phyloP scores from a whole-genome alignment of 164 flowering plant species.

The Warburgia ugandensis region DNA sequence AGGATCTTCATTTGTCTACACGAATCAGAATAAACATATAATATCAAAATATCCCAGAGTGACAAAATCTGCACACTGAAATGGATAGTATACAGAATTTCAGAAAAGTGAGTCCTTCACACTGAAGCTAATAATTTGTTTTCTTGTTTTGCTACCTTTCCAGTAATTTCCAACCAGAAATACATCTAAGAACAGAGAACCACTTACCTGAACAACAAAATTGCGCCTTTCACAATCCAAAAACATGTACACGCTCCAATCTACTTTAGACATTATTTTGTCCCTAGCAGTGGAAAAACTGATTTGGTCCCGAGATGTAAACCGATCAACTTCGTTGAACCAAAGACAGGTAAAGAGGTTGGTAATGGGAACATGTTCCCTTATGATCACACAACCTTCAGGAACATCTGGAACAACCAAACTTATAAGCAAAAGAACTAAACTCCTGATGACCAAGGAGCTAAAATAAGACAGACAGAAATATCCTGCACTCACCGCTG shows the following conservation, averaged over 20 bases:
- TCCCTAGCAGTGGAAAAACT: slow-evolving; percentile 91
- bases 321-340: slow-evolving; percentile 99
- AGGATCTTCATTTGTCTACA: too few relatives aligned
- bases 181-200: too few relatives aligned
- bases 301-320: slow-evolving; percentile 88
- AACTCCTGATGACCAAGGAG: too few relatives aligned
- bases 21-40: too few relatives aligned
- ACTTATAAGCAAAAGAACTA: slow-evolving; percentile 1
- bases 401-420: slow-evolving; percentile 73
- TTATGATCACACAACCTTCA: slow-evolving; percentile 88
- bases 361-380: slow-evolving; percentile 82
- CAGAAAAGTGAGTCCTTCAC: too few relatives aligned
- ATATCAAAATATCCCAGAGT: too few relatives aligned
- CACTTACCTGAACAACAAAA: slow-evolving; percentile 78
- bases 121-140: too few relatives aligned
- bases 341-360: slow-evolving; percentile 87
- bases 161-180: too few relatives aligned
- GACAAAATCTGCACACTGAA: not conserved
- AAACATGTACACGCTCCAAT: slow-evolving; percentile 78
- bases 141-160: too few relatives aligned
- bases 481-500: slow-evolving; percentile 50
- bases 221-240: slow-evolving; percentile 91
- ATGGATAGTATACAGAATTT: not conserved
- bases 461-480: not conserved
- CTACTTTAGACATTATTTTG: slow-evolving; percentile 53